phyloP scores from a whole-genome alignment of 192 early-diverging fungal species.

The Nowakowskiella sp. region DNA sequence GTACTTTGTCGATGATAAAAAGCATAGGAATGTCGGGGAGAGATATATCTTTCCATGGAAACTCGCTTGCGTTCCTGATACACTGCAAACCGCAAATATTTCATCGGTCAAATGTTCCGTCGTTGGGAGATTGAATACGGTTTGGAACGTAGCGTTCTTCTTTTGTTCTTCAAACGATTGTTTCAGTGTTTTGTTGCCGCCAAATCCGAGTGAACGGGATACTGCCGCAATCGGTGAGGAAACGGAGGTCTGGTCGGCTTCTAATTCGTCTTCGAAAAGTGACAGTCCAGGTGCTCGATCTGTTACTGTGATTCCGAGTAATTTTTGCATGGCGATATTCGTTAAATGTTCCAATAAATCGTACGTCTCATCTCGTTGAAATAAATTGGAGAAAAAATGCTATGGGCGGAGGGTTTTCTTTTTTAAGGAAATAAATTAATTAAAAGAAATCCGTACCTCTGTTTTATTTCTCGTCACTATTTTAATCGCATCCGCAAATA shows the following conservation, averaged over 20 bases:
- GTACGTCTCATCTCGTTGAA: slow-evolving; percentile 93
- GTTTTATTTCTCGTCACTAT: slow-evolving; percentile 72
- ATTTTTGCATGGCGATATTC: slow-evolving; percentile 72
- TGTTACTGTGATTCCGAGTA: slow-evolving; percentile 73
- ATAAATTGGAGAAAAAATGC: slow-evolving; percentile 89
- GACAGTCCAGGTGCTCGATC: slow-evolving; percentile 54
- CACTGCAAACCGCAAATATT: slow-evolving; percentile 47
- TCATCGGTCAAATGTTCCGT: slow-evolving; percentile 68
- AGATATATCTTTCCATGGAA: slow-evolving; percentile 70
- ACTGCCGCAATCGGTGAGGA: background rate
- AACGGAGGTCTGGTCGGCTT: background rate
- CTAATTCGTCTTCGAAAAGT: slow-evolving; percentile 24
- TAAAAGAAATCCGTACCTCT: slow-evolving; percentile 44
- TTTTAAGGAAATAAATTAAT: background rate
- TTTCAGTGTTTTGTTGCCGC: slow-evolving; percentile 29
- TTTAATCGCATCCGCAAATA: slow-evolving; percentile 80
- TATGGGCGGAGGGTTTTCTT: slow-evolving; percentile 12
- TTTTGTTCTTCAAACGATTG: slow-evolving; percentile 60
- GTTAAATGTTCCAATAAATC: slow-evolving; percentile 90
- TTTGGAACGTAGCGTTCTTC: slow-evolving; percentile 65
- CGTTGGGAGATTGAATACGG: slow-evolving; percentile 67
- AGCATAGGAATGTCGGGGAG: slow-evolving; percentile 83
- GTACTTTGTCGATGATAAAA: slow-evolving; percentile 57
- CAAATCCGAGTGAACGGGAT: too few species aligned
- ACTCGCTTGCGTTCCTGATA: slow-evolving; percentile 40